phyloP scores from a whole-genome alignment of 2,329 filamentous ascomycete species.

The Arthrobotrys sinensis region DNA sequence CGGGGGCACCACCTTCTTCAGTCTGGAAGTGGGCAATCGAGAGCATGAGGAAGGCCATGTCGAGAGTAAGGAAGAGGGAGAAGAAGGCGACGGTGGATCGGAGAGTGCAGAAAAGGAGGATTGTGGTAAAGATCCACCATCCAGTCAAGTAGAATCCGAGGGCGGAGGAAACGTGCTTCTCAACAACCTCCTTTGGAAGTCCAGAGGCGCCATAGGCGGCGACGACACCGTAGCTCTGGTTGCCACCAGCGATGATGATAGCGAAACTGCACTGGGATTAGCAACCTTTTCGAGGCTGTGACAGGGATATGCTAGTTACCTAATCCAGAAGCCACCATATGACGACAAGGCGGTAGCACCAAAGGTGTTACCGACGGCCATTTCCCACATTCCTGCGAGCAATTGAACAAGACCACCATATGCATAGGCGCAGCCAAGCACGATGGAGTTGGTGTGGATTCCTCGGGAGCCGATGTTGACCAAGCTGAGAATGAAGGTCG shows the following conservation, averaged over 20 bases:
- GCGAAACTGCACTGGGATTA: conserved; percentile 70
- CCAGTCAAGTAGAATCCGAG: conserved; percentile 82
- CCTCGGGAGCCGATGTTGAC: conserved; percentile 79
- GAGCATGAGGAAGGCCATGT: conserved; percentile 81
- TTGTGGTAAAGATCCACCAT: conserved; percentile 88
- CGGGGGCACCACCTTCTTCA: conserved; percentile 67
- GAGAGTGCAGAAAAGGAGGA: conserved; percentile 81
- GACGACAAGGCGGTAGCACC: conserved; percentile 85
- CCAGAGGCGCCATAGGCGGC: conserved; percentile 70
- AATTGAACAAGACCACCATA: conserved; percentile 86
- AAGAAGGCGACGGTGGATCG: conserved; percentile 85
- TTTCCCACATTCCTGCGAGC: conserved; percentile 90
- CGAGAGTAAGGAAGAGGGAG: conserved; percentile 81
- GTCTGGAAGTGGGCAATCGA: conserved; percentile 76
- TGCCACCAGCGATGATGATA: conserved; percentile 77
- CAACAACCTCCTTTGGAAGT: conserved; percentile 60
- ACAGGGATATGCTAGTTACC: conserved; percentile 34
- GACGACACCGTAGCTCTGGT: conserved; percentile 75
- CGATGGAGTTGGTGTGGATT: conserved; percentile 76
- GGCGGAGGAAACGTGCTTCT: conserved; percentile 72
- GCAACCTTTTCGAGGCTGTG: background rate
- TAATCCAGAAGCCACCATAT: conserved; percentile 88
- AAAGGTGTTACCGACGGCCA: conserved; percentile 89
- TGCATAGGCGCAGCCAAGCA: conserved; percentile 78
- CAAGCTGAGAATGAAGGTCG: conserved; percentile 83